Evolutionary conservation across 2,329 filamentous ascomycete genomes (phyloP), one percentile per base, ranked within the genome.

Genomic region (Aspergillus spinulosporus): DNA sequence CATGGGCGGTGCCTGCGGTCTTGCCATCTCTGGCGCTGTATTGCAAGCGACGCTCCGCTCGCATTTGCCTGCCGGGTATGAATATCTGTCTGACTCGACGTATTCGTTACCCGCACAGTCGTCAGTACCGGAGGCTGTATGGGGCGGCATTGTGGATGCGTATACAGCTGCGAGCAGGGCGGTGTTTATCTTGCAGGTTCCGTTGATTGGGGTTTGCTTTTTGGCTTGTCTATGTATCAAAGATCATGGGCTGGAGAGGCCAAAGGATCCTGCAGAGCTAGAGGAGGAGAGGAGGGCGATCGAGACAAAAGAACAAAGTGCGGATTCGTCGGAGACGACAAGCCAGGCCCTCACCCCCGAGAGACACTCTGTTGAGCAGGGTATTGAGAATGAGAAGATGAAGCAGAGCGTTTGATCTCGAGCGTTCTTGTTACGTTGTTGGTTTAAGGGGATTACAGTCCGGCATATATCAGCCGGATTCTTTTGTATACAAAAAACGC

Each of bases 151-250:
- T 2, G 58, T 82, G 7, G 61, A 73, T 39, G 79, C 82, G 0
- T 85, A 85, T 65, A 79, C 80, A 65, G 28, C 43, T 7, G 84
- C 81, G 0, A 84, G 79, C 21, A 74, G 76, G 31, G 76, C 78
- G 0, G 82, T 86, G 0, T 87, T 86, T 59, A 78, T 82, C 28
- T 66, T 84, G 39, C 82, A 82, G 65, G 76, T 82, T 0, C 83
- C 83, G 0, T 60, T 85, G 3, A 79, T 83, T 6, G 81, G 76
- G 0, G 46, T 78, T 0, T 83, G 80, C 58, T 71, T 85, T 8
- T 46, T 81, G 5, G 69, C 78, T 1, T 83, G 80, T 58, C 7
- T 80, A 0, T 75, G 85, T 8, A 75, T 87, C 55, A 79, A 76
- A 50, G 78, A 84, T 55, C 72, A 71, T 34, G 82, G 82, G 0